Evolutionary conservation across 495 filamentous ascomycete genomes (phyloP).

Genomic region (Penicillium longicatenatum): DNA sequence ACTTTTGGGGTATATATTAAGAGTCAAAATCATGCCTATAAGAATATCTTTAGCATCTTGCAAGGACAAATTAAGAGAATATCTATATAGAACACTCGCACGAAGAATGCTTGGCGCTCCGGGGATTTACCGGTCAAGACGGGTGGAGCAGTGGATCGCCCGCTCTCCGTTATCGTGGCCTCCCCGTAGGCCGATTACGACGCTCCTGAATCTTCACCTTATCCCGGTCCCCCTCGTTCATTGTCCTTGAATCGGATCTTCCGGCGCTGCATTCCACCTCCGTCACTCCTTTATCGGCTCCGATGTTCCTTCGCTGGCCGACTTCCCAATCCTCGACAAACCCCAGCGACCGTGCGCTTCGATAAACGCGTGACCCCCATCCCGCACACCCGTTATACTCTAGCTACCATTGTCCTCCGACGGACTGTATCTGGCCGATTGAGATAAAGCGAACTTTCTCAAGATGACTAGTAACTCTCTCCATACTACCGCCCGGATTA

Average conservation of each 20-base stretch:
- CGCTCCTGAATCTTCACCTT: conserved; percentile 17
- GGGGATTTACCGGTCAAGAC: conserved; percentile 11
- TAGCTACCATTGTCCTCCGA: not conserved
- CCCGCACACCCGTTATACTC: conserved; percentile 3
- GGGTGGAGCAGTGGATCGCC: conserved; percentile 18
- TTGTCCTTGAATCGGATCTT: conserved; percentile 1
- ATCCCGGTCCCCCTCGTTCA: conserved; percentile 4
- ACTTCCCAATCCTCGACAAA: not conserved
- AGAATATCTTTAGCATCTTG: not conserved
- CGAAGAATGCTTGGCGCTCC: conserved; percentile 18
- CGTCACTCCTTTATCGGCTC: conserved; percentile 17
- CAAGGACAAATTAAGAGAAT: no score
- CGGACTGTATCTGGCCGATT: not conserved
- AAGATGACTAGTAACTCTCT: conserved; percentile 28
- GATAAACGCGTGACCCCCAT: conserved; percentile 5
- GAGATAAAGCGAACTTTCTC: conserved; percentile 1
- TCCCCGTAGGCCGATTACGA: conserved; percentile 28
- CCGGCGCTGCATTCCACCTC: not conserved
- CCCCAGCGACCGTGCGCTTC: not conserved
- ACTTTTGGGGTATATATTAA: not conserved
- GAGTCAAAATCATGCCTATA: not conserved
- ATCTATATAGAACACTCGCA: not conserved
- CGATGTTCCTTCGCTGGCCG: conserved; percentile 16
- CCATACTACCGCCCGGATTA: conserved; percentile 51
- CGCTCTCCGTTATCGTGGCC: conserved; percentile 21